Evolutionary conservation across 805 yeast species (phyloP), one percentile per base, ranked within the genome.

Genomic region (Phaffomyces antillensis): DNA sequence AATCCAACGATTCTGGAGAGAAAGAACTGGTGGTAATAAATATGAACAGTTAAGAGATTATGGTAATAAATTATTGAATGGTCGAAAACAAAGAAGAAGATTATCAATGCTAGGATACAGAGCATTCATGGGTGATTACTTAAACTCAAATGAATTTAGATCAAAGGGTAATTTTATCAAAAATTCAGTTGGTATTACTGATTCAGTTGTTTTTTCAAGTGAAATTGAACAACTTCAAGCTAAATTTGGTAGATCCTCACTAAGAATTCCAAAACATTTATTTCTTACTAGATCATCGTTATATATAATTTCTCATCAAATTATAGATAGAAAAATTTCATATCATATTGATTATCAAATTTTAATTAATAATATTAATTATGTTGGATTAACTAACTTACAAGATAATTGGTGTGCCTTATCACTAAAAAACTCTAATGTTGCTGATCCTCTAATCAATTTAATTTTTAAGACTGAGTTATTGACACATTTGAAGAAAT

Each of bases 351-450:
- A 93, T 56, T 71, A 75, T 45, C 64, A 77, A 3, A 72, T 88
- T 39, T 76, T 86, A 9, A 68, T 87, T 2, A 61, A 70, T 11
- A 68, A 74, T 4, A 82, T 93, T 42, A 71, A 68, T 23, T 76
- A 76, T 47, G 75, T 87, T 15, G 81, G 81, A 5, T 58, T 93
- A 53, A 85, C 96, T 0, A 77, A 73, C 39, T 70, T 79, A 44
- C 93, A 90, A 52, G 99, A 93, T 65, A 93, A 90, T 58, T 93
- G 99, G 99, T 62, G 90, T 31, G 95, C 96, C 1, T 49, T 68
- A 10, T 66, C 72, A 3, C 48, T 68, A 35, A 51, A 54, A 9
- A 52, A 62, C 33, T 53, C 66, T 4, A 57, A 63, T 2, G 75
- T 71, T 42, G 88, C 96, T 1, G 99, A 93, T 65, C 73, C 86